These are phyloP conservation scores for Rutstroemia sp. DNA, from an alignment of 2,329 filamentous ascomycete genomes.

Conservation along the genomic window DNA sequence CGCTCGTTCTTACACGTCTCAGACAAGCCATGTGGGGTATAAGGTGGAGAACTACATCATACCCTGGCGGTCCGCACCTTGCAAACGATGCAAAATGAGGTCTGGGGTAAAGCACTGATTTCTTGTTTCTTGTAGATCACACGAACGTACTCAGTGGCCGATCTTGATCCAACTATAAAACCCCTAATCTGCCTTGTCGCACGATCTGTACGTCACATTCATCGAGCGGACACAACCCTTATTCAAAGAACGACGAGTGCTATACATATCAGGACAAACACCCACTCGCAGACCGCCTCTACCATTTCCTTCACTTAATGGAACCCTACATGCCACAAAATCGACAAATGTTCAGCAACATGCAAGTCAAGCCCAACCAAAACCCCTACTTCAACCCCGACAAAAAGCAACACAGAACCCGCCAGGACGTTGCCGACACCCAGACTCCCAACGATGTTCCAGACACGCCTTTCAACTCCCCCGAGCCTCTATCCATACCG, in stretches of 20 bases:
- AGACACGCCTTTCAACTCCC: constrained; percentile 7
- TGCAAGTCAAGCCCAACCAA: constrained; percentile 1
- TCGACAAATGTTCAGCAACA: not conserved
- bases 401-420: constrained; percentile 1
- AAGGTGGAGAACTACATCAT: not conserved
- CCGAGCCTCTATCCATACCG: not conserved
- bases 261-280: not conserved
- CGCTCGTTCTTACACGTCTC: too few relatives aligned
- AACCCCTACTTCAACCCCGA: constrained; percentile 4
- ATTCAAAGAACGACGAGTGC: not conserved
- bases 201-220: not conserved
- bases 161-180: not conserved
- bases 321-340: not conserved
- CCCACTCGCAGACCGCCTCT: not conserved
- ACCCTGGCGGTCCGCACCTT: not conserved
- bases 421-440: not conserved
- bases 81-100: not conserved
- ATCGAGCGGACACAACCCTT: not conserved
- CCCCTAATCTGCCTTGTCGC: not conserved
- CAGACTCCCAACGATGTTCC: constrained; percentile 2
- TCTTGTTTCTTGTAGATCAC: not conserved
- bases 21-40: too few relatives aligned
- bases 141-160: not conserved
- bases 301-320: not conserved
- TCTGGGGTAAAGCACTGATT: not conserved